Base-by-base conservation (phyloP, 2,329 filamentous ascomycete species). In the Juglanconis sp. region DNA sequence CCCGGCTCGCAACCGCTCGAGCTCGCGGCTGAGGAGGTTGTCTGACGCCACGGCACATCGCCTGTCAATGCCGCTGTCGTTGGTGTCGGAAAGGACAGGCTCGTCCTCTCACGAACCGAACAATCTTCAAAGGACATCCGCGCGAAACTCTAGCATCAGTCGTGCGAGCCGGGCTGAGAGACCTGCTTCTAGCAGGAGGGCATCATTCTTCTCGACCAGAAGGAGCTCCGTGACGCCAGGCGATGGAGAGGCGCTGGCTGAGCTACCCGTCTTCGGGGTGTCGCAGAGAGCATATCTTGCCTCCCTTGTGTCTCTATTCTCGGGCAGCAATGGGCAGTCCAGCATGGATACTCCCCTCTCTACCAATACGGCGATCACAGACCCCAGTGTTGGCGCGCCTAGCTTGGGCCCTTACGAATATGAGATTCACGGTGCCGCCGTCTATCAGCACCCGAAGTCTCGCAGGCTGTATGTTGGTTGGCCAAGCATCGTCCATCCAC, bases 211-310 rank as follows among this genome's bases (percentile, higher is more conserved):
- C 34, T 32, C 49, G 15, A 49, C 34, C 8, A 15, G 17, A 7
- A 15, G 17, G 11, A 36, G 17, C n/a, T 40, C 34, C 5, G 35
- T 24, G 17, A 36, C 30, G 46, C 44, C 35, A 8, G 59, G 44
- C 24, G 55, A 53, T 13, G 42, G 40, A 13, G 56, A 57, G 24
- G 17, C 32, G 13, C 36, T 44, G 31, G 54, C 42, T 9, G 30
- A 31, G 24, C 55, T 58, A 1, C 59, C 59, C 0, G 55, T 31
- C 3, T 47, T 61, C 6, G 54, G 49, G 11, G 52, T 53, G 5
- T n/a, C 59, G 17, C 55, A 57, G 11, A 35, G 59, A 24, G 59
- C 54, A 7, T 61, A 61, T 15, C 59, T 61, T 3, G 52, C 35
- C 8, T 61, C 59, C 6, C 15, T 61, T 17, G 50, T 56, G 7